Conservation (phyloP, 345 rosid species). For the Pelargonium nanum region DNA sequence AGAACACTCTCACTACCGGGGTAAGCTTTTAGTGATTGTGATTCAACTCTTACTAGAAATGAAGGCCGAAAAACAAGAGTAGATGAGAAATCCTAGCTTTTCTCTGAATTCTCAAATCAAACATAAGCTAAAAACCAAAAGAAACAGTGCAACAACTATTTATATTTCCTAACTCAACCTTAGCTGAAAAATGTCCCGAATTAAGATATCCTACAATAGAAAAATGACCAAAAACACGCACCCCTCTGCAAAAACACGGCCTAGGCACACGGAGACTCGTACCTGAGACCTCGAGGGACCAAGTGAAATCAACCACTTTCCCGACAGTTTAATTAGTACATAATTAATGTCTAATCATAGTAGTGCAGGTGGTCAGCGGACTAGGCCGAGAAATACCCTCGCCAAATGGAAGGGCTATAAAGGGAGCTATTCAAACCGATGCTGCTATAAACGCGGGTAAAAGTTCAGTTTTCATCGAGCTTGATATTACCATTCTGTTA, state of each 20-base stretch:
- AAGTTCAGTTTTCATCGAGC: not conserved
- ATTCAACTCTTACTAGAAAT: constrained; percentile 12
- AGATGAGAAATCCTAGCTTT: too few relatives aligned
- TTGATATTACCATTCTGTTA: not conserved
- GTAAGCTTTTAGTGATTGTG: constrained; percentile 24
- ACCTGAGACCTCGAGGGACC: not conserved
- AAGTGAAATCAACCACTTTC: too few relatives aligned
- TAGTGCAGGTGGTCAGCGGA: constrained; percentile 74
- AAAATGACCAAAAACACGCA: too few relatives aligned
- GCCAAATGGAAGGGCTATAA: constrained; percentile 68
- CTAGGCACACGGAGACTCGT: too few relatives aligned
- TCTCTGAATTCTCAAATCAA: too few relatives aligned
- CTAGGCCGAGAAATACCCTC: constrained; percentile 82
- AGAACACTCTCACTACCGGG: constrained; percentile 91
- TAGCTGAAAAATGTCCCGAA: too few relatives aligned
- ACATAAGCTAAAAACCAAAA: too few relatives aligned
- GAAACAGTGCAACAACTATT: too few relatives aligned
- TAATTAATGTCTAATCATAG: not conserved
- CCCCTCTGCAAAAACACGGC: too few relatives aligned
- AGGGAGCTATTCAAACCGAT: constrained; percentile 84
- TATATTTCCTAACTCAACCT: too few relatives aligned
- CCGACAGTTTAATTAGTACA: not conserved
- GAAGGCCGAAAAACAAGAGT: too few relatives aligned
- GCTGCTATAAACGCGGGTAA: constrained; percentile 75
- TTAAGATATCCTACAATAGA: too few relatives aligned